Evolutionary conservation across 179 eudicot species (phyloP).

Genomic region (Beta macrorhiza): DNA sequence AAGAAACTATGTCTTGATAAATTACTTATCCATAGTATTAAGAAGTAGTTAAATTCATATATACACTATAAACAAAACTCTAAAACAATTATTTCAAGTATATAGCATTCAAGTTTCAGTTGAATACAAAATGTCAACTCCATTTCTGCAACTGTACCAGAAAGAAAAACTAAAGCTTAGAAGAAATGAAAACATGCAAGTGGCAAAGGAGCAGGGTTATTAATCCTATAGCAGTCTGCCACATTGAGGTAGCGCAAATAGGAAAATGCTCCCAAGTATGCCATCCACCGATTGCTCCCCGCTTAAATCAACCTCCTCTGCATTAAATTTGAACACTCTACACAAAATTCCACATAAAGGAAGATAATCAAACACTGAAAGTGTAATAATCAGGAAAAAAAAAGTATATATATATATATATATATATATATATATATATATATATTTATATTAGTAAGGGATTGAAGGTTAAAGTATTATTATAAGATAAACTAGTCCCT

Average conservation of each 20-base stretch:
- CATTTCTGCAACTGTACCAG: not conserved
- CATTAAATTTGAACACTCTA: constrained; percentile 13
- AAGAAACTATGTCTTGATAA: too few species aligned
- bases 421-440: too few species aligned
- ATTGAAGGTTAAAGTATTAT: too few species aligned
- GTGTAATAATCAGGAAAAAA: too few species aligned
- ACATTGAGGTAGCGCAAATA: constrained; percentile 57
- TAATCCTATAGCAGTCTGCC: constrained; percentile 65
- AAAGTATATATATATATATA: too few species aligned
- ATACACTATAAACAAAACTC: too few species aligned
- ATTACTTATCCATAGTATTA: too few species aligned
- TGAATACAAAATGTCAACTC: not conserved
- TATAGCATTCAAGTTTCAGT: not conserved
- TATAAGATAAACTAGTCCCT: too few species aligned
- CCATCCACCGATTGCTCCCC: constrained; percentile 78
- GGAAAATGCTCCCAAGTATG: constrained; percentile 71
- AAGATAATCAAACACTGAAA: not conserved
- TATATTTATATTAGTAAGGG: too few species aligned
- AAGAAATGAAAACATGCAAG: constrained; percentile 51
- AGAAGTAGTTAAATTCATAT: too few species aligned
- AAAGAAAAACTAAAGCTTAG: not conserved
- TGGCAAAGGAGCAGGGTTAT: constrained; percentile 74
- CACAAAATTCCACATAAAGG: not conserved
- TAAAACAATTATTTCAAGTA: too few species aligned
- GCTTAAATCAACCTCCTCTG: constrained; percentile 68